Conservation (phyloP, 306 rosid species). For the Lathyrus tuberosus region DNA sequence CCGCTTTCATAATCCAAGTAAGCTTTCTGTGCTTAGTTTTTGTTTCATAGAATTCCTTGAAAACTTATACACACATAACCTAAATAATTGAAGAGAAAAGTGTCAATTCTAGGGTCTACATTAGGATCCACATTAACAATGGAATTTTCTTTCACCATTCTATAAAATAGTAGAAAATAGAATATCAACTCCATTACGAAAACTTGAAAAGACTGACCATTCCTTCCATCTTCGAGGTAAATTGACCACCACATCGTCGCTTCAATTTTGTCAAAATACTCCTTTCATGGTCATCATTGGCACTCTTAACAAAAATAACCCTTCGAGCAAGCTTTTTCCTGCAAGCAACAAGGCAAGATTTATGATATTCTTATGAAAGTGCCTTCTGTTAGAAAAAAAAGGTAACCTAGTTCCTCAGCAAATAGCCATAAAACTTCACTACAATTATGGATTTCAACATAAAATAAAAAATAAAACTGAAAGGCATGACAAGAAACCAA, state of each 20-base stretch:
- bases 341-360: constrained; percentile 35
- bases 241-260: constrained; percentile 35
- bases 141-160: constrained; percentile 16
- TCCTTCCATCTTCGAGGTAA: constrained; percentile 94
- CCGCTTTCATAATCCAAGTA: constrained; percentile 84
- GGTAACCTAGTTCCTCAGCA: background rate
- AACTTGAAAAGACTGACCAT: constrained; percentile 60
- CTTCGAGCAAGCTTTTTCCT: constrained; percentile 8
- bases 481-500: constrained; percentile 17
- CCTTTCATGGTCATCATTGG: too few relatives aligned
- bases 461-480: constrained; percentile 20
- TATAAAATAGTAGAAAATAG: constrained; percentile 15
- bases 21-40: constrained; percentile 92
- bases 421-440: constrained; percentile 13
- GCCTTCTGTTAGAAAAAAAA: background rate
- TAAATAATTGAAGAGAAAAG: constrained; percentile 17
- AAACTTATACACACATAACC: too few relatives aligned
- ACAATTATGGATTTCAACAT: background rate
- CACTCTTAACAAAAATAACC: background rate
- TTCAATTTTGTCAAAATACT: too few relatives aligned
- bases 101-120: constrained; percentile 77
- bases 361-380: too few relatives aligned
- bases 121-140: constrained; percentile 40
- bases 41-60: constrained; percentile 83
- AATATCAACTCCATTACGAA: constrained; percentile 28